Evolutionary conservation across 768 basidiomycete species (phyloP).

Genomic region (Auriscalpium orientale): DNA sequence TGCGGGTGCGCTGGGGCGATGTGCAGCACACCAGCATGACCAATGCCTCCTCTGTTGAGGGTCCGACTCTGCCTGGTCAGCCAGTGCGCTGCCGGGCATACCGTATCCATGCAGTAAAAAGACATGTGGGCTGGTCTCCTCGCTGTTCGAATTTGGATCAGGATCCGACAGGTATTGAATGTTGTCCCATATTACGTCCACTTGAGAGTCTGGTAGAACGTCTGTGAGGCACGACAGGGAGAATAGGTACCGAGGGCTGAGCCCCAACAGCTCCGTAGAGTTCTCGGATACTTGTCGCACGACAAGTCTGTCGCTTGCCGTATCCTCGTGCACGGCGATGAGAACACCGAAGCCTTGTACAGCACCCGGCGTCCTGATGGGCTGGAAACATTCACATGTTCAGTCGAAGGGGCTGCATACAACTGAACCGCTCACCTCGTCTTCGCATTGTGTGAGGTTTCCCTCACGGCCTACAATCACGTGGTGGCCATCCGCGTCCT

Average conservation of each 20-base stretch:
- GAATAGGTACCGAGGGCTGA: slow-evolving; percentile 66
- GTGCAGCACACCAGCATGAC: slow-evolving; percentile 66
- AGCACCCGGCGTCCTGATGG: slow-evolving; percentile 75
- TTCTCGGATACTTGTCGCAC: slow-evolving; percentile 86
- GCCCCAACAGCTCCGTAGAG: slow-evolving; percentile 62
- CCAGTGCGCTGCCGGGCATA: slow-evolving; percentile 45
- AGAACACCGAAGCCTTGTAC: slow-evolving; percentile 82
- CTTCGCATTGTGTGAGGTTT: slow-evolving; percentile 57
- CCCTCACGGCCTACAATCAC: slow-evolving; percentile 67
- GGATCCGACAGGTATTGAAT: slow-evolving; percentile 57
- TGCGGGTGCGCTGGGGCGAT: slow-evolving; percentile 34
- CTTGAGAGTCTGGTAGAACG: slow-evolving; percentile 57
- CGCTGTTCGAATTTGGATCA: slow-evolving; percentile 27
- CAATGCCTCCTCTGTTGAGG: slow-evolving; percentile 36
- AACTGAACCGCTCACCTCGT: slow-evolving; percentile 39
- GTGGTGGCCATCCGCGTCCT: slow-evolving; percentile 62
- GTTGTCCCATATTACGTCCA: slow-evolving; percentile 64
- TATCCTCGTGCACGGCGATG: slow-evolving; percentile 56
- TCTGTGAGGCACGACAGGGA: slow-evolving; percentile 66
- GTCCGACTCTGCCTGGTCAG: slow-evolving; percentile 21
- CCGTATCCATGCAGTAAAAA: slow-evolving; percentile 70
- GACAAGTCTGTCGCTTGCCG: slow-evolving; percentile 41
- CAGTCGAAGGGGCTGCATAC: neutral
- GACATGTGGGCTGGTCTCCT: slow-evolving; percentile 51
- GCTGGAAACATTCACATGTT: slow-evolving; percentile 31